Evolutionary conservation across 805 yeast species (phyloP).

Genomic region (Kazachstania africana): DNA sequence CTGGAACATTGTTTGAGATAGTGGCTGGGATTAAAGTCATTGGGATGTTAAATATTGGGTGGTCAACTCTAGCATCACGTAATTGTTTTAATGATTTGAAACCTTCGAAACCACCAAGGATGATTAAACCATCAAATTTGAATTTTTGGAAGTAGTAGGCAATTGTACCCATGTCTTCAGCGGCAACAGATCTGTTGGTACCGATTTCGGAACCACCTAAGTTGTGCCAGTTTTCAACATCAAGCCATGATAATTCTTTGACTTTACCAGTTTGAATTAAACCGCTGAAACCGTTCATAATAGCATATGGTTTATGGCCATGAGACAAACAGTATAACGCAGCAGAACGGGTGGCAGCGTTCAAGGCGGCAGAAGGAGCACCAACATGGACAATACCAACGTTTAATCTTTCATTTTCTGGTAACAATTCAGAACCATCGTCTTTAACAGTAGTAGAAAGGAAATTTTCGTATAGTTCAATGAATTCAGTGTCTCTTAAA

Average conservation of each 20-base stretch:
- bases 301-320: conserved; percentile 86
- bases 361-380: conserved; percentile 96
- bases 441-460: conserved; percentile 56
- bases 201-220: conserved; percentile 96
- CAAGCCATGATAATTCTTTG: conserved; percentile 63
- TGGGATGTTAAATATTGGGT: conserved; percentile 91
- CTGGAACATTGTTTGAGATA: conserved; percentile 97
- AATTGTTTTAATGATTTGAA: conserved; percentile 74
- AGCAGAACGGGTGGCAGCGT: conserved; percentile 84
- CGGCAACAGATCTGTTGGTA: conserved; percentile 81
- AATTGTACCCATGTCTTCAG: conserved; percentile 75
- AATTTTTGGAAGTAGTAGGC: conserved; percentile 89
- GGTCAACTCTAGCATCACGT: conserved; percentile 59
- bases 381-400: conserved; percentile 88
- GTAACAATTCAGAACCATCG: conserved; percentile 48
- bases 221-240: conserved; percentile 79
- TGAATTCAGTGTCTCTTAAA: conserved; percentile 78
- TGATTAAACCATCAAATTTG: conserved; percentile 74
- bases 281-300: conserved; percentile 89
- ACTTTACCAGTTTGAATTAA: conserved; percentile 82
- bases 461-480: conserved; percentile 67
- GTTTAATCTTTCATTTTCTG: conserved; percentile 49
- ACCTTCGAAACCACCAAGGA: conserved; percentile 98
- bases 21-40: conserved; percentile 92
- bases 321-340: conserved; percentile 77